A percentile compares a stretch with the other conserved stretches of the same genome.
Conservation (phyloP, 768 basidiomycete species). For the Boletellus sp. region DNA sequence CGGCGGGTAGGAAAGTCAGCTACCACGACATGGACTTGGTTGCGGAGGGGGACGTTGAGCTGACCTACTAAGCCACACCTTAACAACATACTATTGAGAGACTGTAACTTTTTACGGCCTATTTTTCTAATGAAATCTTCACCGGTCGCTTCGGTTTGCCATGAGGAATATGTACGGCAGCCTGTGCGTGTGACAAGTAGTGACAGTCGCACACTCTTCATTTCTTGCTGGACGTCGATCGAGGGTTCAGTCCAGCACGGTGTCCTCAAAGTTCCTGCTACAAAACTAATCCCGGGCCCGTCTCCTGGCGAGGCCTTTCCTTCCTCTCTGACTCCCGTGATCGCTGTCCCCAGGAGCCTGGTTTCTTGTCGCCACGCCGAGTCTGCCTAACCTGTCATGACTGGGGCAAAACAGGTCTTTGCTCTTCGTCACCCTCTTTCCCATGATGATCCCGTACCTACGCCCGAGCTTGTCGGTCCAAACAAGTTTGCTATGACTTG, state of each 20-base stretch:
- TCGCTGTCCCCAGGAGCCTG: slow-evolving; percentile 14
- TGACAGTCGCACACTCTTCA: slow-evolving; percentile 25
- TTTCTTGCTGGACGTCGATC: slow-evolving; percentile 25
- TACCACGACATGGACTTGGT: slow-evolving; percentile 96
- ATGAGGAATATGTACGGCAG: slow-evolving; percentile 24
- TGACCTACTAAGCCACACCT: slow-evolving; percentile 37
- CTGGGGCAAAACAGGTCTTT: slow-evolving; percentile 35
- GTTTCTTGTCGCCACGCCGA: slow-evolving; percentile 10
- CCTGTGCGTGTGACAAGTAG: slow-evolving; percentile 24
- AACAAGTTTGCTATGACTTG: slow-evolving; percentile 62
- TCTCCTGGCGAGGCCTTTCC: slow-evolving; percentile 27
- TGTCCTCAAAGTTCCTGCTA: slow-evolving; percentile 12
- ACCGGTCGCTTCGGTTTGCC: slow-evolving; percentile 18
- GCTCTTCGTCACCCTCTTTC: slow-evolving; percentile 48
- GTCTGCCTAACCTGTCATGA: slow-evolving; percentile 18
- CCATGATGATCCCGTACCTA: slow-evolving; percentile 40
- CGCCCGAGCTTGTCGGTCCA: slow-evolving; percentile 43
- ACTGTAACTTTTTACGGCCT: slow-evolving; percentile 14
- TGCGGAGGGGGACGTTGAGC: slow-evolving; percentile 72
- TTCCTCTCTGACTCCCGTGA: slow-evolving; percentile 9
- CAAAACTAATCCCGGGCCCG: slow-evolving; percentile 14
- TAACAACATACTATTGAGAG: slow-evolving; percentile 24
- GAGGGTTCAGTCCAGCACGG: slow-evolving; percentile 21
- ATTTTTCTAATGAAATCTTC: slow-evolving; percentile 31
- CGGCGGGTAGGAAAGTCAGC: slow-evolving; percentile 83